Base-by-base conservation (phyloP, 768 basidiomycete genomes). In the Podaxis sp. region DNA sequence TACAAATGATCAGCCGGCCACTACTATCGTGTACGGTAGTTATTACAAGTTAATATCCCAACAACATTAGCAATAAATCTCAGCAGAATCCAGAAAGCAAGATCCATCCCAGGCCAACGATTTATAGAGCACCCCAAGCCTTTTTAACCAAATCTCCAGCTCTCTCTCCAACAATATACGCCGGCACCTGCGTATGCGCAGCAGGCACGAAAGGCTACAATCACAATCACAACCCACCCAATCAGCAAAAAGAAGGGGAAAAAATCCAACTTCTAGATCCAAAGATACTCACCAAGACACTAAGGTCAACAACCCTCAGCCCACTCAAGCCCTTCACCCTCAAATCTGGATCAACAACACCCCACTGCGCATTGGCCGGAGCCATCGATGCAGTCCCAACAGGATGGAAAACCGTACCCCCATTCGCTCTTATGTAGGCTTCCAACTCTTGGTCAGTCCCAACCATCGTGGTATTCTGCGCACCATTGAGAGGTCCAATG, bases 291-390 rank as follows among this genome's bases (percentile, higher is more conserved):
- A 59, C 58, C 58, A 59, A 59, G 26, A 79, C 69, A 22, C 75
- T 75, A 20, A 72, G 70, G 67, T 80, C 77, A n/a, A 78, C 74
- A 26, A 80, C 67, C 17, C 78, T 67, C 26, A 80, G 55, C 1
- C 75, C 77, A 2, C 40, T 52, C 2, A 74, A 65, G 4, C 75
- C 74, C 67, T 78, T 77, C 22, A 80, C 73, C 33, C 58, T 63
- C 58, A 80, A 65, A 46, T 76, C 68, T 30, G 65, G 51, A 24
- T 65, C 65, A 10, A 65, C 65, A 40, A 65, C 65, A 33, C 65
- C 65, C 56, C 61, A 67, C 4, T 64, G 50, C 2, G 72, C 74
- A 51, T 60, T 56, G 0, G n/a, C 44, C 7, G 74, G 66, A 4
- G 71, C 68, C 73, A 77, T 76, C 3, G 66, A 56, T 0, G 76